phyloP scores from a whole-genome alignment of 75 land plant genomes.

The Adiantum capillusveneris region DNA sequence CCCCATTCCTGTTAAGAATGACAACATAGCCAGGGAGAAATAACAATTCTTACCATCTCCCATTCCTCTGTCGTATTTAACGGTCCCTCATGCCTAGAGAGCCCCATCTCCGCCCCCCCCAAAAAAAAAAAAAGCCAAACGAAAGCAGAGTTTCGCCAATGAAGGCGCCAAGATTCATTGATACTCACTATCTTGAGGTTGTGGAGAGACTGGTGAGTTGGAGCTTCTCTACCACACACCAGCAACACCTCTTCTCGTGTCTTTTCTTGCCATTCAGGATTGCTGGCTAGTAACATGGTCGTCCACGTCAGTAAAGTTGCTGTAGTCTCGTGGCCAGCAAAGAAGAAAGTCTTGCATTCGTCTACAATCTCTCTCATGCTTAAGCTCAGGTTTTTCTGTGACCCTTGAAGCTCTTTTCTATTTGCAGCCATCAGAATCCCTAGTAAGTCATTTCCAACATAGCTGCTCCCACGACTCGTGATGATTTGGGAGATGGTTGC shows the following conservation, averaged over 20 bases:
- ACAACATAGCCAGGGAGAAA: not conserved
- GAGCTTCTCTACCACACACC: not conserved
- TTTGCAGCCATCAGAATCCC: constrained; percentile 22
- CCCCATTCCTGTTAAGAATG: no score
- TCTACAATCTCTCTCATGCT: constrained; percentile 14
- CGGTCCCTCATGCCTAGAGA: no score
- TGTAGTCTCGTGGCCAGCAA: constrained; percentile 28
- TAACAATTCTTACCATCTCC: no score
- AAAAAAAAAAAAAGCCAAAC: no score
- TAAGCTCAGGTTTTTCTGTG: constrained; percentile 1
- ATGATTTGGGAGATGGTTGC: constrained; percentile 9
- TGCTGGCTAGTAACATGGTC: constrained; percentile 17
- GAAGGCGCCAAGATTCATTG: not conserved
- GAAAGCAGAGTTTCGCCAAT: no score
- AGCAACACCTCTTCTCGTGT: constrained; percentile 17
- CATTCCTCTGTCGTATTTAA: no score
- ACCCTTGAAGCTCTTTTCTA: not conserved
- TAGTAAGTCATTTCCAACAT: constrained; percentile 11
- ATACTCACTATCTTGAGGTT: not conserved
- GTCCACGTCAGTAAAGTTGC: constrained; percentile 18
- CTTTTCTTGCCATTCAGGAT: constrained; percentile 29
- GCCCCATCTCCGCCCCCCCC: no score
- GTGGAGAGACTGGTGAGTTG: not conserved
- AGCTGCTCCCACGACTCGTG: constrained; percentile 6
- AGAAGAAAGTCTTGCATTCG: constrained; percentile 29